A percentile compares a stretch with the other conserved stretches of the same genome.
These are phyloP conservation scores for Begonia peltatifolia DNA, from an alignment of 306 rosid species.

Conservation along the genomic window DNA sequence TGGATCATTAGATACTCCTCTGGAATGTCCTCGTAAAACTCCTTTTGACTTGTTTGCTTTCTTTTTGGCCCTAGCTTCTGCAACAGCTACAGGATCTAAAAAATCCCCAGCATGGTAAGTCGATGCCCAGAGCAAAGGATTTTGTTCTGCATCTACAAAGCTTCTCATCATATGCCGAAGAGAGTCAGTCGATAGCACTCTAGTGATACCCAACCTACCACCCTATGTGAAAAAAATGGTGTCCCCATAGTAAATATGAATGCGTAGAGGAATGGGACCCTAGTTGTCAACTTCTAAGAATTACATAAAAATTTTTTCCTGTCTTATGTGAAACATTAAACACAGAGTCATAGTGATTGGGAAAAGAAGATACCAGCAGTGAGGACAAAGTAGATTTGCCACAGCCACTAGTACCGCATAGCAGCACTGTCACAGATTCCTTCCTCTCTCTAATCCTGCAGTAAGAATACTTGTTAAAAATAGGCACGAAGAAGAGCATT, in stretches of 20 bases:
- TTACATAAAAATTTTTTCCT: background rate
- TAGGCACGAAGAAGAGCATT: too few species aligned
- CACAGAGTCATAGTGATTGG: background rate
- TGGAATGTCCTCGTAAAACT: constrained; percentile 28
- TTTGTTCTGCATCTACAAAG: constrained; percentile 79
- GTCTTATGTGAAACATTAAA: background rate
- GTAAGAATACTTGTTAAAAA: background rate
- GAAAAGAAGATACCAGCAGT: constrained; percentile 51
- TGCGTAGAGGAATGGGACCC: too few species aligned
- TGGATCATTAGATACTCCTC: constrained; percentile 31
- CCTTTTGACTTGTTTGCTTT: constrained; percentile 68
- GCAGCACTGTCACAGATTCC: constrained; percentile 77
- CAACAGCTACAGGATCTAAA: constrained; percentile 84
- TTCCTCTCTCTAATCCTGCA: constrained; percentile 81
- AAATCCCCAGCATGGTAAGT: constrained; percentile 98
- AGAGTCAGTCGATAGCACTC: constrained; percentile 90
- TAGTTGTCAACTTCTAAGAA: background rate
- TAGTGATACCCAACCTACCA: constrained; percentile 85
- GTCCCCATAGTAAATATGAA: background rate
- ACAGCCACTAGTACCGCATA: constrained; percentile 98
- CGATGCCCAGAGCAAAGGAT: constrained; percentile 92
- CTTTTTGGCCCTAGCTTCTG: constrained; percentile 67
- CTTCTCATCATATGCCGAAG: constrained; percentile 99
- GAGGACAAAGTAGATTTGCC: constrained; percentile 96
- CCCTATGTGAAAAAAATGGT: constrained; percentile 35